phyloP scores from a whole-genome alignment of 441 rosid genomes.

The Hura crepitans region DNA sequence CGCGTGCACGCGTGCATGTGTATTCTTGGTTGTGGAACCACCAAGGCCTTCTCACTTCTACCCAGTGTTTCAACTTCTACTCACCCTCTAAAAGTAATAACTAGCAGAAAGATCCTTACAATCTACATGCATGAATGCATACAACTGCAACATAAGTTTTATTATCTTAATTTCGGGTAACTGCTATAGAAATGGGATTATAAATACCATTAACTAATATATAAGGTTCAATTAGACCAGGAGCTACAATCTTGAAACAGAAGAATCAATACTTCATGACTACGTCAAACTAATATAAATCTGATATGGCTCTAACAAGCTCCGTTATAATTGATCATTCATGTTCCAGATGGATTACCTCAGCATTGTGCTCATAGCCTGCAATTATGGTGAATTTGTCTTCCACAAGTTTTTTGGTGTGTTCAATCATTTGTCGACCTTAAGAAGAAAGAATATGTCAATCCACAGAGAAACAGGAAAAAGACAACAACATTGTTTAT shows the following conservation, averaged over 20 bases:
- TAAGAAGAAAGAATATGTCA: constrained; percentile 32
- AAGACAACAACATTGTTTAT: constrained; percentile 13
- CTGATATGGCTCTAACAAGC: constrained; percentile 2
- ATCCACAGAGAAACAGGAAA: constrained; percentile 24
- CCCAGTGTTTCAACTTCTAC: not conserved
- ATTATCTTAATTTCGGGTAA: not conserved
- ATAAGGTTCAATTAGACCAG: not conserved
- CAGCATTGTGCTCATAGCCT: constrained; percentile 84
- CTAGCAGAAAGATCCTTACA: not conserved
- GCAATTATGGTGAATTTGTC: constrained; percentile 72
- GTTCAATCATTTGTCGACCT: constrained; percentile 99
- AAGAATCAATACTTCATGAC: constrained; percentile 1
- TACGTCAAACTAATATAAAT: not conserved
- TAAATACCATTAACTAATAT: not conserved
- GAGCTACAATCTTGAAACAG: constrained; percentile 1
- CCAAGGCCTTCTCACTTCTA: not conserved
- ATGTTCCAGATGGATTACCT: constrained; percentile 46
- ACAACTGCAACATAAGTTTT: not conserved
- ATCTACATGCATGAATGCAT: not conserved
- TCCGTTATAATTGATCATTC: constrained; percentile 4
- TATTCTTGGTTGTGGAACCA: not conserved
- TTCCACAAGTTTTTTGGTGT: constrained; percentile 83
- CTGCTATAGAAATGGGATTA: not conserved
- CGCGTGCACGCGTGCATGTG: not conserved
- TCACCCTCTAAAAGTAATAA: not conserved